These are phyloP conservation scores for Blastocystis sp. DNA, from an alignment of 352 stramenopile genomes.

Conservation along the genomic window DNA sequence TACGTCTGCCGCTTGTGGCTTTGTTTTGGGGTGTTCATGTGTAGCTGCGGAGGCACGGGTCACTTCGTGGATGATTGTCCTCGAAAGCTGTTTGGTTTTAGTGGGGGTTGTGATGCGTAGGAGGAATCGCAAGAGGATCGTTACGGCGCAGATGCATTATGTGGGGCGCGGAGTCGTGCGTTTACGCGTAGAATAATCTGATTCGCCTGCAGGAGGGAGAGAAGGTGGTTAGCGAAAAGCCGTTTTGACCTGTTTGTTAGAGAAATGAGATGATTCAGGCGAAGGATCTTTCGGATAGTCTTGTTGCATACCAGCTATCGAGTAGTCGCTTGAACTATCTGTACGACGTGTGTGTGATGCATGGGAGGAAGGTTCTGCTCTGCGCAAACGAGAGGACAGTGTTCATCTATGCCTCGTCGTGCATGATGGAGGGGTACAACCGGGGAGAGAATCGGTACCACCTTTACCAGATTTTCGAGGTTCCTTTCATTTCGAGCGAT, in stretches of 20 bases:
- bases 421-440: neutral
- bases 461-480: constrained; percentile 54
- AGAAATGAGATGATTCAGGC: neutral
- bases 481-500: neutral
- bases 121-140: constrained; percentile 33
- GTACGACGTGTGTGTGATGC: constrained; percentile 49
- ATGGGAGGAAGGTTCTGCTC: constrained; percentile 8
- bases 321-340: neutral
- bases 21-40: neutral
- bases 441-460: neutral
- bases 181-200: constrained; percentile 31
- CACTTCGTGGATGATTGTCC: constrained; percentile 53
- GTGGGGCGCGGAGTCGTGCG: neutral
- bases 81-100: neutral
- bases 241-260: constrained; percentile 53
- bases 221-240: neutral
- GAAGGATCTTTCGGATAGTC: neutral
- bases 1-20: constrained; percentile 55
- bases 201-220: constrained; percentile 66
- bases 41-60: constrained; percentile 43
- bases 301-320: neutral
- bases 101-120: neutral
- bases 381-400: neutral
- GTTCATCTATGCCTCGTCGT: constrained; percentile 14
- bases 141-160: constrained; percentile 54